Conservation (phyloP, 164 flowering plant genomes). For the Protea cynaroides region DNA sequence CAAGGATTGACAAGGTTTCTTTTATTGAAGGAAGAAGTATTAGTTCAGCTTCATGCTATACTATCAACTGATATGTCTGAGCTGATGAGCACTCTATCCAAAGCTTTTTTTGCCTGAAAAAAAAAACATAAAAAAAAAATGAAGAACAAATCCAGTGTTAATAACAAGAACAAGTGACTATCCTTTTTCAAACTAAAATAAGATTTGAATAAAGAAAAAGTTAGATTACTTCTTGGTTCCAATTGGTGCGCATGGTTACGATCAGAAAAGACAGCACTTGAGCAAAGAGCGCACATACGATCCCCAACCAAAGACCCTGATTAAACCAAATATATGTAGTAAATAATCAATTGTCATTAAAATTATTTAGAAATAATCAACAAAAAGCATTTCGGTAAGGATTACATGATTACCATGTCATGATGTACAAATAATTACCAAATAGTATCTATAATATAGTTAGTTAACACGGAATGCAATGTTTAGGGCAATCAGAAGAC, state of each 20-base stretch:
- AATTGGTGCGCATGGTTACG: constrained; percentile 25
- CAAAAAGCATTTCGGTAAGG: not conserved
- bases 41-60: constrained; percentile 1
- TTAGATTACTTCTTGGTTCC: constrained; percentile 34
- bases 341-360: no score
- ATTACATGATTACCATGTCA: no score
- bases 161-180: not conserved
- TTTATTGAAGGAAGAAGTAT: no score
- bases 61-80: constrained; percentile 8
- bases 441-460: no score
- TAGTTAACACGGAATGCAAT: no score
- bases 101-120: constrained; percentile 25
- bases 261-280: constrained; percentile 27
- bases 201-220: not conserved
- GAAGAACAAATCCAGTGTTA: not conserved
- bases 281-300: constrained; percentile 32
- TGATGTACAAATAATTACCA: no score
- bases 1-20: no score
- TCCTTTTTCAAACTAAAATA: no score
- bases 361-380: not conserved
- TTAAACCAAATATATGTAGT: not conserved
- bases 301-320: constrained; percentile 54
- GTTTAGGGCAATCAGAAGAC: no score
- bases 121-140: not conserved
- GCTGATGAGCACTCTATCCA: constrained; percentile 18